Evolutionary conservation across 176 grass and related monocot species (phyloP).

Genomic region (Eragrostis nindensis): DNA sequence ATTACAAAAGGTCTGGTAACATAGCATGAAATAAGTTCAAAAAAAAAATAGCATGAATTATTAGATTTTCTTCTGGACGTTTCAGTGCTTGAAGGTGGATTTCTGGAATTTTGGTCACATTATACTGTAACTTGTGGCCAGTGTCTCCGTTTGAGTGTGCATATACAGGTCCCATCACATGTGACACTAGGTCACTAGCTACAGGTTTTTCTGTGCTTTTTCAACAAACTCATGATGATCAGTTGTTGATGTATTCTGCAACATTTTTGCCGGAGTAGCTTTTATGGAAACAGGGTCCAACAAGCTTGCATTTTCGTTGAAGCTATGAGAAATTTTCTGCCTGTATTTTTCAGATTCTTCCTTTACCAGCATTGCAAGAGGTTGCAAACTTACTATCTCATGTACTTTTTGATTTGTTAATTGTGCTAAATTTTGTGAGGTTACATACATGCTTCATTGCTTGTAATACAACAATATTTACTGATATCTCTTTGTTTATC

Average conservation of each 20-base stretch:
- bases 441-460: conserved; percentile 13
- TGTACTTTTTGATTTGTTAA: conserved; percentile 15
- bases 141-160: not conserved
- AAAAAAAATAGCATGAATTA: too few relatives aligned
- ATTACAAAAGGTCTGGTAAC: conserved; percentile 75
- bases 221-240: not conserved
- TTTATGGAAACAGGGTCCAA: not conserved
- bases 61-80: conserved; percentile 18
- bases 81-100: conserved; percentile 24
- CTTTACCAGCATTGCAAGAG: conserved; percentile 7
- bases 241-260: not conserved
- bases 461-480: conserved; percentile 23
- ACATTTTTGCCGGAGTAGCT: too few relatives aligned
- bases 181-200: not conserved
- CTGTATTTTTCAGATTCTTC: not conserved
- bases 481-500: conserved; percentile 36
- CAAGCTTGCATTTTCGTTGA: not conserved
- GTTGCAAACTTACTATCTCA: conserved; percentile 1
- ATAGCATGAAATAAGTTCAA: too few relatives aligned
- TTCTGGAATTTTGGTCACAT: conserved; percentile 5
- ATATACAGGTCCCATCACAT: conserved; percentile 10
- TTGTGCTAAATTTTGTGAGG: conserved; percentile 25
- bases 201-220: conserved; percentile 14
- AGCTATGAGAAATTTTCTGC: not conserved
- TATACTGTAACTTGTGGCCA: conserved; percentile 19